Base-by-base conservation (phyloP, 1,284 basidiomycete species). In the Farysia itapuensis region DNA sequence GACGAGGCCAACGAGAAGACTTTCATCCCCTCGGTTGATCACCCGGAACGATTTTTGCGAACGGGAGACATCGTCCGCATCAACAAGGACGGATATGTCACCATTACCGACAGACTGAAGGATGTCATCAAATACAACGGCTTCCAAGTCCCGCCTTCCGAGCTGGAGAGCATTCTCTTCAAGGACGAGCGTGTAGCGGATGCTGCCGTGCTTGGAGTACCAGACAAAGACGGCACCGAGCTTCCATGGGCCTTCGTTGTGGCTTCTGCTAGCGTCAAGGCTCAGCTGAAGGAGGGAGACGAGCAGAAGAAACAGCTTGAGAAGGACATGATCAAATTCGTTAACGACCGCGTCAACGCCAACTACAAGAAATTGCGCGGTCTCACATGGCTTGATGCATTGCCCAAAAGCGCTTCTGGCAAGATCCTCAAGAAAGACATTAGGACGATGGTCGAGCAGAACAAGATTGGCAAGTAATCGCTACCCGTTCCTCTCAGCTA, bases 51-150 rank as follows among this genome's bases (percentile, higher is more conserved):
- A 15, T 76, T 67, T 53, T 43, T 75, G 18, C 42, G 57, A 13
- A 72, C 71, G 1, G 74, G 74, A 25, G 74, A 76, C 34, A 57
- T 75, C 15, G 74, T 63, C n/a, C 50, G 54, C 9, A 47, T 75
- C 40, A 60, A 60, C 47, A 40, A 51, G 18, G 16, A 56, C 16
- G 70, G 72, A n/a, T 72, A 70, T 37, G 45, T 76, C 18, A 64
- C 49, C 26, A 68, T 76, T 39, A 67, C 54, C 14, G 72, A 73
- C 38, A 59, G 74, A 4, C 35, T 69, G 18, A 76, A 76, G 51
- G 74, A 76, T 26, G 66, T 75, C 8, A 76, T 76, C 60, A 76
- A 76, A 43, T 63, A 64, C 48, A 72, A 73, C 32, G 74, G 74
- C 4, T 76, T 74, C 51, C 74, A 76, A 33, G 71, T 76, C 3